A percentile compares a stretch with the other conserved stretches of the same genome.
Evolutionary conservation across 129 eudicot genomes (phyloP).

Genomic region (Pseudognaphalium luteoalbum): DNA sequence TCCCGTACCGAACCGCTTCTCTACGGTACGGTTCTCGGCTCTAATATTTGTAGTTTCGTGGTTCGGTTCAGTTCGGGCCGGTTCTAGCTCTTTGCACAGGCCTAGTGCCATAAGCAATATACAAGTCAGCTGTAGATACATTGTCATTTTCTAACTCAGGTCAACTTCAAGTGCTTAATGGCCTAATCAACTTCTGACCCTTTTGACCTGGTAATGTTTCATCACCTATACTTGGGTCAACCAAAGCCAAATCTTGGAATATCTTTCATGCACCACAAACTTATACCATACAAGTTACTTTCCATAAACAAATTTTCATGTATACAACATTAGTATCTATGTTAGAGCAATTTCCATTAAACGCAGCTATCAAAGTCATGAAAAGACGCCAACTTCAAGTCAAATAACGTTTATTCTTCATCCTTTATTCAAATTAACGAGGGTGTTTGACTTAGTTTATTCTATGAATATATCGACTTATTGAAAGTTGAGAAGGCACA

Average conservation of each 20-base stretch:
- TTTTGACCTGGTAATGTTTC: slow-evolving; percentile 26
- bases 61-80: too few species aligned
- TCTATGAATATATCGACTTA: too few species aligned
- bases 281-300: neutral
- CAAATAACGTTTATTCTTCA: neutral
- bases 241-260: neutral
- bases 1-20: too few species aligned
- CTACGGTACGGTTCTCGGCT: too few species aligned
- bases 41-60: too few species aligned
- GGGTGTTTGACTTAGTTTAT: too few species aligned
- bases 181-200: slow-evolving; percentile 22
- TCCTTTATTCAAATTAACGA: too few species aligned
- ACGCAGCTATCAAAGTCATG: neutral
- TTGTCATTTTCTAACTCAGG: slow-evolving; percentile 23
- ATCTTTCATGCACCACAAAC: neutral
- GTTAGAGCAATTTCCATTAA: neutral
- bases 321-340: neutral
- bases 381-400: neutral
- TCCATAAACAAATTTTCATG: neutral
- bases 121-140: slow-evolving; percentile 33
- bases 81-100: too few species aligned
- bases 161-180: slow-evolving; percentile 23
- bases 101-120: slow-evolving; percentile 26
- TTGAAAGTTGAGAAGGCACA: too few species aligned
- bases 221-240: slow-evolving; percentile 4